phyloP scores from a whole-genome alignment of 2,329 filamentous ascomycete genomes.

The Aphanoascus verrucosus region DNA sequence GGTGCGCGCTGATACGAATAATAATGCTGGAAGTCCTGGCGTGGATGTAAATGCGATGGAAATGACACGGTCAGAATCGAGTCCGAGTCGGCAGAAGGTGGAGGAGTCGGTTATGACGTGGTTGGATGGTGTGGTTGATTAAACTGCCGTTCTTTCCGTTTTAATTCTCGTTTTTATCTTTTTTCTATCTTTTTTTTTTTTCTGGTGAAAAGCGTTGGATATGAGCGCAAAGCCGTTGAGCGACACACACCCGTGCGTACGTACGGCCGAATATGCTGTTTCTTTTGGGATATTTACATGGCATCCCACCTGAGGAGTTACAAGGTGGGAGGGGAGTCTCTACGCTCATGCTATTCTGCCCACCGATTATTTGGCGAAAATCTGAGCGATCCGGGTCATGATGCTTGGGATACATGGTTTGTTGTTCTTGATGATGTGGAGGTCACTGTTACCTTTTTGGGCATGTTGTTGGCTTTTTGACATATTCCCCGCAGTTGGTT shows the following conservation, averaged over 20 bases:
- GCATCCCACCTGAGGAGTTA: too few species aligned
- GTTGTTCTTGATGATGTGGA: neutral
- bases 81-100: neutral
- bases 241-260: too few species aligned
- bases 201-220: neutral
- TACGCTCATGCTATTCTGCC: too few species aligned
- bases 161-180: neutral
- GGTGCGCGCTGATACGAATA: neutral
- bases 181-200: neutral
- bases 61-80: neutral
- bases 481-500: slow-evolving; percentile 1
- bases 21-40: neutral
- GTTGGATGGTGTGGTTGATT: neutral
- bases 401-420: neutral
- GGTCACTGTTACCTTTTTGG: neutral
- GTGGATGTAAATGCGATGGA: neutral
- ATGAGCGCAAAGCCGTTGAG: too few species aligned
- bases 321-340: too few species aligned
- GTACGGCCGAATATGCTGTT: too few species aligned
- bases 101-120: slow-evolving; percentile 1
- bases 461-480: neutral
- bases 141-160: neutral
- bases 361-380: too few species aligned
- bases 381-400: too few species aligned
- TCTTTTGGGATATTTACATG: too few species aligned